Conservation (phyloP, 1,284 basidiomycete species). For the Lignosus rhinocerotis region DNA sequence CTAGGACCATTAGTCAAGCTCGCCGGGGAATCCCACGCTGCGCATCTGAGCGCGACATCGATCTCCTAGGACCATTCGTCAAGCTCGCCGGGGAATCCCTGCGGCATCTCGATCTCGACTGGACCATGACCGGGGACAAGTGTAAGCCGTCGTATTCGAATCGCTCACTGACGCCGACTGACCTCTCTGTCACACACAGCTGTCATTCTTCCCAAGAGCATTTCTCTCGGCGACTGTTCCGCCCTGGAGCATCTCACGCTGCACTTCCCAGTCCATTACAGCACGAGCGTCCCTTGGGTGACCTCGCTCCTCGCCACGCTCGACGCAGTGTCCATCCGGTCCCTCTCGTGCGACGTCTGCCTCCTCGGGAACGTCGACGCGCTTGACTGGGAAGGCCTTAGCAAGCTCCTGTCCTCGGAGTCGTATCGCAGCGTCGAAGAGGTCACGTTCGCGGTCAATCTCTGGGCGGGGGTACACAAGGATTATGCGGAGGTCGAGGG, state of each 20-base stretch:
- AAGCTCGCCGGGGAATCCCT: slow-evolving; percentile 24
- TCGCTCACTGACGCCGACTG: not conserved
- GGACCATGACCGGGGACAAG: slow-evolving; percentile 27
- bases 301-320: slow-evolving; percentile 25
- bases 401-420: slow-evolving; percentile 16
- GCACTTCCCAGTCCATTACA: slow-evolving; percentile 28
- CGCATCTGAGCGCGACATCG: slow-evolving; percentile 27
- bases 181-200: slow-evolving; percentile 7
- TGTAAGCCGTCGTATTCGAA: slow-evolving; percentile 12
- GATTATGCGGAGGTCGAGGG: slow-evolving; percentile 21
- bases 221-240: slow-evolving; percentile 24
- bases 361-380: slow-evolving; percentile 29
- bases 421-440: slow-evolving; percentile 20
- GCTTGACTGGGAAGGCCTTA: slow-evolving; percentile 29
- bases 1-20: slow-evolving; percentile 26
- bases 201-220: slow-evolving; percentile 24
- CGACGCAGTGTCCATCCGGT: slow-evolving; percentile 3
- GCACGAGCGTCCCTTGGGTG: slow-evolving; percentile 30
- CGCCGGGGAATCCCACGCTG: slow-evolving; percentile 20
- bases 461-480: slow-evolving; percentile 28
- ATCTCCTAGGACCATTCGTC: slow-evolving; percentile 26
- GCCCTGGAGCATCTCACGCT: slow-evolving; percentile 26
- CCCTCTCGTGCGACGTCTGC: slow-evolving; percentile 22
- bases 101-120: slow-evolving; percentile 29
- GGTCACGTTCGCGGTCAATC: slow-evolving; percentile 24